Conservation (phyloP, 768 basidiomycete species). For the Lactarius trivialis region DNA sequence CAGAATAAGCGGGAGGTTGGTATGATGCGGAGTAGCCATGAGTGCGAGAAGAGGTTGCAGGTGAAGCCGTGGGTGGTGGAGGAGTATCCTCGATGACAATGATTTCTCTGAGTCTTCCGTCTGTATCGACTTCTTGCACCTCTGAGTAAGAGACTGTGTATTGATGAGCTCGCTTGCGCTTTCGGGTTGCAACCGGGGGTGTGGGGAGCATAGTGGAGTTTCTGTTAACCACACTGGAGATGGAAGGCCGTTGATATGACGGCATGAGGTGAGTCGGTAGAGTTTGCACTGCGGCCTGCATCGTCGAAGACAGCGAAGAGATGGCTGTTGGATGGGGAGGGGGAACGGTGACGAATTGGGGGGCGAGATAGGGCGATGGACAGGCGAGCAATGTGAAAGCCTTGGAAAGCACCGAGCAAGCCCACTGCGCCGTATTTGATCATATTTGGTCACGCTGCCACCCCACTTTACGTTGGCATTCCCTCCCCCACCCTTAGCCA, state of each 20-base stretch:
- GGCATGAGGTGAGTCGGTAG: constrained; percentile 54
- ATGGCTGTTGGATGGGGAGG: constrained; percentile 44
- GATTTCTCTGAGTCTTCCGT: constrained; percentile 74
- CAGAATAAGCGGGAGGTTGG: constrained; percentile 69
- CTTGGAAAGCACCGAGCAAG: constrained; percentile 21
- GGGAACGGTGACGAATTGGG: constrained; percentile 23
- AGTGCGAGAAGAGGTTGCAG: constrained; percentile 58
- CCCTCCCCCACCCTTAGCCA: neutral
- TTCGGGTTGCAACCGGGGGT: constrained; percentile 66
- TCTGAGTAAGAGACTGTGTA: constrained; percentile 83
- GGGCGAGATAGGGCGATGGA: constrained; percentile 21
- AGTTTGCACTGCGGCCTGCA: constrained; percentile 71
- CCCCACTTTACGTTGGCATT: constrained; percentile 22
- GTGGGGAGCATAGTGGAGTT: constrained; percentile 53
- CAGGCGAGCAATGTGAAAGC: constrained; percentile 22
- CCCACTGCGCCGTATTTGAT: constrained; percentile 21
- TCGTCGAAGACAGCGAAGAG: constrained; percentile 43
- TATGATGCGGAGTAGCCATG: constrained; percentile 71
- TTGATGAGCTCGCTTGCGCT: constrained; percentile 76
- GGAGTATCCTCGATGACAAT: constrained; percentile 93
- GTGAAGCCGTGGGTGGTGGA: constrained; percentile 72
- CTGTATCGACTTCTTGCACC: constrained; percentile 77
- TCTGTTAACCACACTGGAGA: constrained; percentile 38
- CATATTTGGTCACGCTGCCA: constrained; percentile 26
- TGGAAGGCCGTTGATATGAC: constrained; percentile 56